Conservation (phyloP, 176 grass and related monocot species). For the Lolium multiflorum region DNA sequence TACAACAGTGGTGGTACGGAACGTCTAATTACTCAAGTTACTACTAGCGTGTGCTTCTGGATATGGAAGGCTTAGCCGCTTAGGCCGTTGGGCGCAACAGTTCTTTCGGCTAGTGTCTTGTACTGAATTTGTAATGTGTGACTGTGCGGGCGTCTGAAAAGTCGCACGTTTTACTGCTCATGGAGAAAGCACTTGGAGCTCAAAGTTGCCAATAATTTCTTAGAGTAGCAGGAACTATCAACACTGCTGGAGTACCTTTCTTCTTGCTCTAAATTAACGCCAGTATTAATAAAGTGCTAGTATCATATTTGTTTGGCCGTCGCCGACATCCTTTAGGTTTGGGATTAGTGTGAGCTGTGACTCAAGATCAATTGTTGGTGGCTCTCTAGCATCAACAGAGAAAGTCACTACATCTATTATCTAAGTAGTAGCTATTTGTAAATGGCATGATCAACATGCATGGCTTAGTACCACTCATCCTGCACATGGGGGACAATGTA, state of each 20-base stretch:
- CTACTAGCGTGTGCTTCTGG: no score
- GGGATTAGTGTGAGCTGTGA: not conserved
- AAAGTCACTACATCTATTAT: not conserved
- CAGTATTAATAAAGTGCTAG: not conserved
- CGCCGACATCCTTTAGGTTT: not conserved
- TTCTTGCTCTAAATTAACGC: not conserved
- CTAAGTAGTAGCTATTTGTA: not conserved
- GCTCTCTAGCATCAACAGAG: not conserved
- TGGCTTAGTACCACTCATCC: not conserved
- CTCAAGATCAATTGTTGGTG: not conserved
- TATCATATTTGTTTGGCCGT: not conserved
- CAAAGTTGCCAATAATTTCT: conserved; percentile 40
- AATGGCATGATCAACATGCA: not conserved
- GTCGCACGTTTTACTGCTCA: no score
- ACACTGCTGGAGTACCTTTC: not conserved
- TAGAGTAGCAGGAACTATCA: not conserved
- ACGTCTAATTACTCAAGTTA: no score
- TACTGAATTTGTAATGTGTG: no score
- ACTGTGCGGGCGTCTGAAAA: no score
- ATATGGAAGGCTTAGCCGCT: no score
- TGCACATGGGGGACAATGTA: not conserved
- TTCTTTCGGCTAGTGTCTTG: no score
- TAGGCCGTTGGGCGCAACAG: no score
- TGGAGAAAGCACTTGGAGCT: no score
- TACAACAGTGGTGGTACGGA: no score